phyloP scores from a whole-genome alignment of 257 asterid species.

The Jaltomata sinuosa region DNA sequence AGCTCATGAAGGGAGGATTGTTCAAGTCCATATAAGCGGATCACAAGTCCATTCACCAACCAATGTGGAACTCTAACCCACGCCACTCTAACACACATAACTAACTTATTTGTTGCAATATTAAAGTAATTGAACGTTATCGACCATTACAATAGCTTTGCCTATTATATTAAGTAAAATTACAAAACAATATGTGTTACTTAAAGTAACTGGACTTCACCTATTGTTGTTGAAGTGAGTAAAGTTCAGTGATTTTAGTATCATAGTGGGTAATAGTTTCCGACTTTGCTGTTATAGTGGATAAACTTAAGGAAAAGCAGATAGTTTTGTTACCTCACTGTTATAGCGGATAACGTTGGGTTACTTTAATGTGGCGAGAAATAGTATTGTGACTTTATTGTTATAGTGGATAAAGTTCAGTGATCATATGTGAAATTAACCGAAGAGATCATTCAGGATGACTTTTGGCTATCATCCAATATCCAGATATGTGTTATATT shows the following conservation, averaged over 20 bases:
- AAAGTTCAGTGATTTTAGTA: not conserved
- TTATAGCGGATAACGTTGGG: not conserved
- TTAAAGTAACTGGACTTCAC: not conserved
- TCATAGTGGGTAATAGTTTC: not conserved
- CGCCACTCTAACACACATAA: not conserved
- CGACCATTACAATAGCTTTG: not conserved
- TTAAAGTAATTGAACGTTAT: not conserved
- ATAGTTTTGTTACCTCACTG: not conserved
- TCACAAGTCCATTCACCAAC: too few species aligned
- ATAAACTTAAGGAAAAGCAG: not conserved
- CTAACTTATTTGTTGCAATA: not conserved
- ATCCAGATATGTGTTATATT: not conserved
- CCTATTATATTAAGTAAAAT: not conserved
- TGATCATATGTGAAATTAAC: not conserved
- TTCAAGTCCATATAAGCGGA: too few species aligned
- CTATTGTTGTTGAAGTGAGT: not conserved
- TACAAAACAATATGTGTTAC: not conserved
- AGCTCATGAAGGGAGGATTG: too few species aligned
- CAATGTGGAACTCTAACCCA: too few species aligned
- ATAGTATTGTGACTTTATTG: not conserved
- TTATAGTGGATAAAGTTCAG: not conserved
- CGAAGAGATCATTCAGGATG: not conserved
- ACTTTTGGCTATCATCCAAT: not conserved
- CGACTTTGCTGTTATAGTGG: not conserved
- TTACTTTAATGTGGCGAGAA: not conserved